Base-by-base conservation (phyloP, 2,329 filamentous ascomycete genomes). In the Alternaria hordeiaustralica region DNA sequence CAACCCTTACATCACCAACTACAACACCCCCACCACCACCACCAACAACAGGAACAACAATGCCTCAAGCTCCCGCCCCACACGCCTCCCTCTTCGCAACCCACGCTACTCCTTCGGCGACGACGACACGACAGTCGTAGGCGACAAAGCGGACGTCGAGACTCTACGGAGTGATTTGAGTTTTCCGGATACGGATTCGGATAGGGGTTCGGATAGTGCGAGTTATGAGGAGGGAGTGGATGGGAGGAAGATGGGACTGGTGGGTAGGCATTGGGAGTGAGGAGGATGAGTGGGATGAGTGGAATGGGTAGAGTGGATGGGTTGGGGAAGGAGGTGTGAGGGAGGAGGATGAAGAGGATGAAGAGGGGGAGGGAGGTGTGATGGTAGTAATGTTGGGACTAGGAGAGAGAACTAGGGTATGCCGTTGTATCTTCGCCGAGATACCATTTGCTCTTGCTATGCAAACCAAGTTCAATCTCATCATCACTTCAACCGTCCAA, bases 401-500 rank as follows among this genome's bases (percentile, higher is more conserved):
- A 5, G 7, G 13, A 18, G 8, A 11, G 2, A 9, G 20, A 23
- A n/a, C 7, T 9, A n/a, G n/a, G n/a, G n/a, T n/a, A n/a, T n/a
- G n/a, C n/a, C n/a, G n/a, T n/a, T n/a, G n/a, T n/a, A n/a, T n/a
- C n/a, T n/a, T n/a, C n/a, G n/a, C n/a, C n/a, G n/a, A n/a, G n/a
- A n/a, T n/a, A n/a, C n/a, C n/a, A n/a, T n/a, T n/a, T n/a, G n/a
- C n/a, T n/a, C n/a, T n/a, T n/a, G n/a, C n/a, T n/a, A n/a, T n/a
- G n/a, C 20, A 25, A 18, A 25, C 0, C 0, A 3, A 5, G n/a
- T 36, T 3, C 4, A n/a, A 5, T n/a, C 33, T 9, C 4, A n/a
- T n/a, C 33, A 36, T 58, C 43, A 78, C 33, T 62, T 78, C 44
- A 79, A 60, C 30, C 76, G 66, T n/a, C 73, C 76, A 86, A 86